Conservation (phyloP, 805 yeast species). For the Wilhelminamyces savonicus region DNA sequence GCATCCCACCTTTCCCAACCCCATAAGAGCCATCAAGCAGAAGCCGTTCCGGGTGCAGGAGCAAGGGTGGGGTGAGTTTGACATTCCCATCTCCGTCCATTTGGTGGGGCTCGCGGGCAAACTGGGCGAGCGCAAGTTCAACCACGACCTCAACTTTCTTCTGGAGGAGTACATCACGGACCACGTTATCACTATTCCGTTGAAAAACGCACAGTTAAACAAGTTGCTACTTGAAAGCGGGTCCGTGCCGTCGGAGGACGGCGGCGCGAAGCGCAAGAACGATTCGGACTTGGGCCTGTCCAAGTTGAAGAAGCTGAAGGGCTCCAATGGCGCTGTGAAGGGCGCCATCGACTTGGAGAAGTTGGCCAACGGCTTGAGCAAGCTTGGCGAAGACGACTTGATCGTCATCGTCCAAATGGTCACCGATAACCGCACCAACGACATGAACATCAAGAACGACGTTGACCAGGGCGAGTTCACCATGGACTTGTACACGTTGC, state of each 20-base stretch:
- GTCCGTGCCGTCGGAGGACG: constrained; percentile 54
- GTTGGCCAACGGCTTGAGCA: constrained; percentile 83
- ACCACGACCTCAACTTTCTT: constrained; percentile 84
- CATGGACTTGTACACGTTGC: constrained; percentile 89
- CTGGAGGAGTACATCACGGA: constrained; percentile 73
- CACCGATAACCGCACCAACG: constrained; percentile 89
- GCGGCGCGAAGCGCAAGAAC: constrained; percentile 30
- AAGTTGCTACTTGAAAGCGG: constrained; percentile 77
- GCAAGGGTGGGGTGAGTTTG: constrained; percentile 98
- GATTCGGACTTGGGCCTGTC: constrained; percentile 16
- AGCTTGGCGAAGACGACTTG: constrained; percentile 85
- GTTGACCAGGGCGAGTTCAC: constrained; percentile 96
- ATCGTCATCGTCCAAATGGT: constrained; percentile 96
- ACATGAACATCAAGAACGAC: constrained; percentile 92
- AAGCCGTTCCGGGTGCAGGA: constrained; percentile 86
- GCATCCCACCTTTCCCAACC: constrained; percentile 93
- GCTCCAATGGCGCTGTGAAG: constrained; percentile 49
- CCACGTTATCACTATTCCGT: constrained; percentile 72
- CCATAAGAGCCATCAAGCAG: constrained; percentile 71
- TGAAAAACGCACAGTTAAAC: constrained; percentile 61
- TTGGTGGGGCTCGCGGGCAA: constrained; percentile 59
- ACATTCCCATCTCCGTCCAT: constrained; percentile 72
- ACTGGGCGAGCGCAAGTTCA: constrained; percentile 80
- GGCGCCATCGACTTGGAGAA: constrained; percentile 83
- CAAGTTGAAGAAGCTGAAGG: constrained; percentile 49